Evolutionary conservation across 331 rosid species (phyloP), one percentile per base, ranked within the genome.

Genomic region (Phaseolus coccineus): DNA sequence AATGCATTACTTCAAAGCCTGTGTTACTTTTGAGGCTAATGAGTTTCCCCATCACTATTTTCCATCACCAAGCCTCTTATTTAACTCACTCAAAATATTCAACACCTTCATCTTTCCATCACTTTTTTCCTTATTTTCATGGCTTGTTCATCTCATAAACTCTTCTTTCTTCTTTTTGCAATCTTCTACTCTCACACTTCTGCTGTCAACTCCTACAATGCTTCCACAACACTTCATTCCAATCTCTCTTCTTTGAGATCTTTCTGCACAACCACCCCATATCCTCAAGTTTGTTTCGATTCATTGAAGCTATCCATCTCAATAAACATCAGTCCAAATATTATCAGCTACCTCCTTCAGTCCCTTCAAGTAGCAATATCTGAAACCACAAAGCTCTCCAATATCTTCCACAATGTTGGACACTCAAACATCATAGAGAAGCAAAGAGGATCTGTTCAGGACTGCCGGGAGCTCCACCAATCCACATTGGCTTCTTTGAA

Each of bases 251-350:
- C 91, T 69, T 53, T 90, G 1, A 80, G 65, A 82, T 87, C 92
- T 47, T 65, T 90, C 65, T 93, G 97, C 83, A 84, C 30, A 63
- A 76, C 83, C 31, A 88, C 92, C 4, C 96, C 97, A 30, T 79
- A 93, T 84, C 96, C 96, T 16, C 84, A 88, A 77, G 57, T 39
- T 44, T 91, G 96, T 77, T 89, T 85, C 48, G 69, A 87, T 15
- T 87, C 97, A 16, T 47, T 89, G 63, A 91, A 90, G 82, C 94
- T 93, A 8, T 84, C 96, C 5, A 81, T 93, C 40, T 87, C 96
- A 6, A 88, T 88, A 50, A 87, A 71, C 79, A 91, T 88, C 62
- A 81, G 79, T 24, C 97, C 97, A 48, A 88, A 91, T 87, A 89
- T 90, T 85, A 15, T 89, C 63, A 76, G 12, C 56, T 87, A 33